phyloP scores from a whole-genome alignment of 805 yeast species.

The Kuraishia floccosa region DNA sequence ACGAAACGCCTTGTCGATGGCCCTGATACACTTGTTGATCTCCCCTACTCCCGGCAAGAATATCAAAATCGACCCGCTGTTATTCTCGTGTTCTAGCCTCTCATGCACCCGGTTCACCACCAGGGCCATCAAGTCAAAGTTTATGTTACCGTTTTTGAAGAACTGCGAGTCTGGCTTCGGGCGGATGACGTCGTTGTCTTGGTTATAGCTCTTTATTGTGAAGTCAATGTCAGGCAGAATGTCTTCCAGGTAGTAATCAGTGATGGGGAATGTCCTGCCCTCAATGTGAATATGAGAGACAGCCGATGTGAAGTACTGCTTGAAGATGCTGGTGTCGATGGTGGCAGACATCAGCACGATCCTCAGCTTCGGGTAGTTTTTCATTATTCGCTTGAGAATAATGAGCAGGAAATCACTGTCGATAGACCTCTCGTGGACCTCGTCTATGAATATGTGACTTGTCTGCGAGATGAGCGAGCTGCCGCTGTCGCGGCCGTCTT shows the following conservation, averaged over 20 bases:
- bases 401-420: constrained; percentile 82
- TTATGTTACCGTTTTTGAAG: constrained; percentile 56
- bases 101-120: constrained; percentile 43
- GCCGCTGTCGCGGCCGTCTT: constrained; percentile 7
- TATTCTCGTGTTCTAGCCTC: constrained; percentile 25
- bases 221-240: constrained; percentile 36
- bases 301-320: constrained; percentile 45
- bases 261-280: constrained; percentile 90
- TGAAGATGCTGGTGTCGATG: constrained; percentile 60
- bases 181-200: constrained; percentile 22
- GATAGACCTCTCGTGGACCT: constrained; percentile 92
- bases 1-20: constrained; percentile 12
- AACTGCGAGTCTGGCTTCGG: constrained; percentile 60
- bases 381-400: constrained; percentile 52
- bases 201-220: constrained; percentile 21
- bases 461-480: constrained; percentile 32
- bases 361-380: constrained; percentile 41
- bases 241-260: constrained; percentile 63
- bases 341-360: constrained; percentile 92
- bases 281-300: constrained; percentile 70
- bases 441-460: constrained; percentile 76
- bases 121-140: constrained; percentile 58
- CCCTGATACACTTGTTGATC: constrained; percentile 53
- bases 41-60: constrained; percentile 91
- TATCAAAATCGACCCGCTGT: constrained; percentile 66